phyloP scores from a whole-genome alignment of 257 asterid genomes.

The Gentiana dahurica region DNA sequence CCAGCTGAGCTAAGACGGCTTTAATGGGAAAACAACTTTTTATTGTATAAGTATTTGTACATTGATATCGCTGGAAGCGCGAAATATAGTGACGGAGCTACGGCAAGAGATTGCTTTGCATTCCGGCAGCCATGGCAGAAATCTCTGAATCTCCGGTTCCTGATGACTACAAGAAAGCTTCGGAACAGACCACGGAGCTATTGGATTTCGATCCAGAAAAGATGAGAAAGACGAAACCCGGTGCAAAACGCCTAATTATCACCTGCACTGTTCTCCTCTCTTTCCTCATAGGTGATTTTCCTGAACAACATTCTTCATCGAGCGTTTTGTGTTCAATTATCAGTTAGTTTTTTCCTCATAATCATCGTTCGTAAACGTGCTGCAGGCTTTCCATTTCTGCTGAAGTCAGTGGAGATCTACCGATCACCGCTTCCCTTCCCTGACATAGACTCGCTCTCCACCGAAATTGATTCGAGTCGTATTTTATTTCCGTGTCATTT shows the following conservation, averaged over 20 bases:
- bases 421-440: conserved; percentile 81
- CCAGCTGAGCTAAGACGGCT: conserved; percentile 39
- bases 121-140: conserved; percentile 33
- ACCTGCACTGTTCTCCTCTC: conserved; percentile 63
- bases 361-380: neutral
- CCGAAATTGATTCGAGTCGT: conserved; percentile 48
- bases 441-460: conserved; percentile 64
- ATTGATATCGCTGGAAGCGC: too few relatives aligned
- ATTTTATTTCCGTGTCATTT: conserved; percentile 65
- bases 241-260: conserved; percentile 67
- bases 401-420: conserved; percentile 79
- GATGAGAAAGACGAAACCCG: conserved; percentile 69
- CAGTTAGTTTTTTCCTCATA: neutral
- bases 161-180: conserved; percentile 2
- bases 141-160: conserved; percentile 32
- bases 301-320: neutral
- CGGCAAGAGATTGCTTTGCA: too few relatives aligned
- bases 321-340: neutral
- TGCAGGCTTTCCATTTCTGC: conserved; percentile 63
- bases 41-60: too few relatives aligned
- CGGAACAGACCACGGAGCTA: conserved; percentile 7
- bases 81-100: neutral
- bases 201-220: conserved; percentile 28
- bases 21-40: too few relatives aligned
- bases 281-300: conserved; percentile 49